Evolutionary conservation across 805 yeast genomes (phyloP).

Genomic region (Kodamaea sagamina): DNA sequence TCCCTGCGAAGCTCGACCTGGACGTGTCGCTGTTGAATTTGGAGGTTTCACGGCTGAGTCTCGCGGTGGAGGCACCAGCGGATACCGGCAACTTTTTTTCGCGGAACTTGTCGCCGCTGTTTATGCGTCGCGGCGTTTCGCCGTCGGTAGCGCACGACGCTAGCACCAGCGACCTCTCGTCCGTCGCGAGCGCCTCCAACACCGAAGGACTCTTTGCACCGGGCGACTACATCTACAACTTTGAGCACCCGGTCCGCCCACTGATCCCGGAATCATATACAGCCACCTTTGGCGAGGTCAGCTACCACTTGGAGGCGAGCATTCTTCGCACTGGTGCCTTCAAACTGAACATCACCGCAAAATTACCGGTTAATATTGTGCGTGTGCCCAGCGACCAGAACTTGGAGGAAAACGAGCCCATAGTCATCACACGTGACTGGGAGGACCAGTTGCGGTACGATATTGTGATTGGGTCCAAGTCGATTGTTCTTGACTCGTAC

Average conservation of each 20-base stretch:
- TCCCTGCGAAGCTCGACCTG: constrained; percentile 19
- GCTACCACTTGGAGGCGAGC: constrained; percentile 66
- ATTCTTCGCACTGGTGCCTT: constrained; percentile 84
- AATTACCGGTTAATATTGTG: constrained; percentile 63
- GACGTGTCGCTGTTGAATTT: constrained; percentile 32
- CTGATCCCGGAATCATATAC: constrained; percentile 77
- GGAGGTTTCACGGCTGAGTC: constrained; percentile 26
- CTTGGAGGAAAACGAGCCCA: constrained; percentile 90
- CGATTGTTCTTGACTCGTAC: constrained; percentile 78
- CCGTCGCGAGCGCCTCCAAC: constrained; percentile 6
- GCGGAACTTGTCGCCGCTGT: constrained; percentile 28
- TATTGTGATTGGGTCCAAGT: constrained; percentile 86
- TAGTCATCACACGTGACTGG: constrained; percentile 89
- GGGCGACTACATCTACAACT: constrained; percentile 90
- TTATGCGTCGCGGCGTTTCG: constrained; percentile 31
- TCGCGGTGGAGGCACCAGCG: constrained; percentile 3
- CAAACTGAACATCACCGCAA: constrained; percentile 70
- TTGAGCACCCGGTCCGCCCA: constrained; percentile 84
- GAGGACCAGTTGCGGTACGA: constrained; percentile 89
- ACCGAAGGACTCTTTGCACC: constrained; percentile 56
- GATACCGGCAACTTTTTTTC: constrained; percentile 26
- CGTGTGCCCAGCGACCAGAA: constrained; percentile 78
- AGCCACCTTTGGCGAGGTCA: constrained; percentile 80
- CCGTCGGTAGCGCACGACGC: constrained; percentile 30
- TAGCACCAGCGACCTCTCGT: constrained; percentile 18